Evolutionary conservation across 192 early-diverging fungal genomes (phyloP), one percentile per base, ranked within the genome.

Genomic region (Backusella luteola): DNA sequence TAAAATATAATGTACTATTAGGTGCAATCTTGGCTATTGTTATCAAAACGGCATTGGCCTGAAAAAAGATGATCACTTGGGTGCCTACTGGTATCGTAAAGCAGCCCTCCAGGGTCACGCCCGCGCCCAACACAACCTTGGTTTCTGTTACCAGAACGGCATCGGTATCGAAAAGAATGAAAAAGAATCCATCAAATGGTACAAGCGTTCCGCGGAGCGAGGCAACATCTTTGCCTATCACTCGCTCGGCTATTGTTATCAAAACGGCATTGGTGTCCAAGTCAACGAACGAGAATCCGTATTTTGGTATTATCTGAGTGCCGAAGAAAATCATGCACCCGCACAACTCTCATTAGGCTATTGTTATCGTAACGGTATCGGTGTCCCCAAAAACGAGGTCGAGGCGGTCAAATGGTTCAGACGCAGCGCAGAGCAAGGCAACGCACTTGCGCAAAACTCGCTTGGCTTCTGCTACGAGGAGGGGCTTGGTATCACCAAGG

Each of bases 381-480:
- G 89, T 36, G 87, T 87, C 2, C 74, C 76, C 39, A 82, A 80
- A 66, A 81, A 90, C 66, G 81, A 85, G 6, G 36, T 76, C 26
- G 76, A 84, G 71, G 89, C 88, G n/a, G 82, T 87, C 73, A 82
- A 85, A 72, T 95, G 90, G 92, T 95, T 89, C 73, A 70, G 83
- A 21, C 77, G 79, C 21, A 80, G 87, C 38, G 94, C 94, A 15
- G 78, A 84, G 66, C 85, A 86, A 46, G 93, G 93, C 15, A 91
- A 94, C 75, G 89, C 92, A 8, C 80, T 93, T 12, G 95, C 93
- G 2, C 91, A 93, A 66, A 94, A 94, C 76, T 90, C 90, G 67
- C 86, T 96, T 34, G 95, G 94, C 0, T 91, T 90, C 74, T 85
- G 94, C 38, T 95, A 93, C 74, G 93, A 95, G 70, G 92, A 94